Evolutionary conservation across 495 filamentous ascomycete genomes (phyloP), one percentile per base, ranked within the genome.

Genomic region (Penicillium goetzii): DNA sequence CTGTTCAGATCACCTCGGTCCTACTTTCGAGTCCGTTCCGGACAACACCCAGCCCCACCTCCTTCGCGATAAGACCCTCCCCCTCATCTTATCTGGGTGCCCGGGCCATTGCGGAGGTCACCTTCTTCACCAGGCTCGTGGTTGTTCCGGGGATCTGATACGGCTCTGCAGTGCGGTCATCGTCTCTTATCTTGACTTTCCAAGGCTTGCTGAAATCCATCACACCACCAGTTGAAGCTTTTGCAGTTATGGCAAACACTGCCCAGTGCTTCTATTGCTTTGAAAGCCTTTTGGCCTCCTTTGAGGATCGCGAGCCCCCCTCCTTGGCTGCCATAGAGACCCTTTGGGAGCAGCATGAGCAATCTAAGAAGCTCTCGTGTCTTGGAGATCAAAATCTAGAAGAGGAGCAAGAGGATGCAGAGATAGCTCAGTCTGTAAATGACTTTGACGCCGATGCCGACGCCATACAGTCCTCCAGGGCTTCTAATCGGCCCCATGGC

Each of bases 241-340:
- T n/a, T 47, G 34, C 53, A 58, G 63, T 47, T 17, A 99, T 97
- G 94, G 93, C 95, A 28, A 89, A 88, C 43, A 72, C 84, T 53
- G 87, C 87, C 45, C 93, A 97, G 68, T 97, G 93, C 72, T 88
- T 91, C 61, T 96, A 87, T 77, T 96, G 92, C 79, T 97, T 98
- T 83, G 93, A 99, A 76, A 79, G 80, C 21, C 90, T 99, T 6
- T 72, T 81, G 17, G 86, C 90, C 25, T 84, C 79, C 61, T 86
- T 90, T 52, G 83, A 90, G 68, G 77, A 84, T 55, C 82, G 86
- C 15, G 77, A 79, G 71, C 81, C 80, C 51, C 83, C 82, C 63
- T 80, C 76, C 56, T 85, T 97, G 7, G 59, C 76, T 38, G 78
- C 89, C 55, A 83, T 97, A 63, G 84, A 95, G 73, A 79, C 86